Base-by-base conservation (phyloP, 2,329 filamentous ascomycete genomes). In the Diaporthe nobilis region DNA sequence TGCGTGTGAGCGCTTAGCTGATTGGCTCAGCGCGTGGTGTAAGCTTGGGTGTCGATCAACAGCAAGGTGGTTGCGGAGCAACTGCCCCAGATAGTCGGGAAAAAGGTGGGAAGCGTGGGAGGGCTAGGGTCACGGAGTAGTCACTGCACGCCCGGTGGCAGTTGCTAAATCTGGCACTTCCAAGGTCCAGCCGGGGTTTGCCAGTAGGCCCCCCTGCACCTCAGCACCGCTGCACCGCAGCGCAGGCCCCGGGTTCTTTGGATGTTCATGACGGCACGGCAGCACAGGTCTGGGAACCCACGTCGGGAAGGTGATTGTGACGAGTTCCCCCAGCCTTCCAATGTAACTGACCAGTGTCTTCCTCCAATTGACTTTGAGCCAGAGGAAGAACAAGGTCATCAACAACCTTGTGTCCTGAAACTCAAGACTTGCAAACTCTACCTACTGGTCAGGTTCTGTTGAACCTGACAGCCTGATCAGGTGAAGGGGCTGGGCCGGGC, bases 121-220 rank as follows among this genome's bases (percentile, higher is more conserved):
- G 34, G 34, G 57, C 57, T 17, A 60, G 57, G 57, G 57, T 42
- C 57, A 61, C 22, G 57, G 57, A 61, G 57, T 12, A 61, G 31
- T 61, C 57, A 61, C n/a, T 61, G 57, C 57, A 39, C 57, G 57
- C 20, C 25, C 28, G 44, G 55, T 70, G 65, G 47, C 49, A 55
- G 65, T 42, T 70, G 49, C 65, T 70, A 70, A 55, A 55, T 70
- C 65, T 22, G 65, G 49, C 28, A 65, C 61, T 49, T 47, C n/a
- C 42, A 31, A 55, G 34, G 65, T 47, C 22, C 34, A 55, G 37
- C 34, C 9, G n/a, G 37, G 34, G 42, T 55, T 55, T 37, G 49
- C 25, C 65, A 55, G 65, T 25, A 31, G n/a, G 22, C 7, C 49
- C 28, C 61, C 65, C 47, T 70, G 65, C 49, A 22, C 49, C 22